Conservation (phyloP, 208 protist species). For the Herpetomonas tarakana region DNA sequence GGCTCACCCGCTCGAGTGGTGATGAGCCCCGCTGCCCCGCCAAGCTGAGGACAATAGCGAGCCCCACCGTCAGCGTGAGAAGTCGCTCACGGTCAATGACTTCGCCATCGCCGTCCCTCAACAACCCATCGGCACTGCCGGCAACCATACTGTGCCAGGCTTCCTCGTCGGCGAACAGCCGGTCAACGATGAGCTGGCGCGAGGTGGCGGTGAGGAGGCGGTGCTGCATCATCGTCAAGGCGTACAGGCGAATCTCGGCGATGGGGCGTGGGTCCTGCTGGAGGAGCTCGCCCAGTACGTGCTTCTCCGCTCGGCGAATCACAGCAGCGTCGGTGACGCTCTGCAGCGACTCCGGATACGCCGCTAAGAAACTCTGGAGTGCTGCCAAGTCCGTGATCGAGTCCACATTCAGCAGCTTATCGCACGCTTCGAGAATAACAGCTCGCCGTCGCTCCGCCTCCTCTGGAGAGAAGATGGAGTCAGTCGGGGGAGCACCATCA, state of each 20-base stretch:
- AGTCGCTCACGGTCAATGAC: neutral
- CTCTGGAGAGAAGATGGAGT: neutral
- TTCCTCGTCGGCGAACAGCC: neutral
- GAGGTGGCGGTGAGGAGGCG: neutral
- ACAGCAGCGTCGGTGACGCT: constrained; percentile 14
- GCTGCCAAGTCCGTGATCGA: constrained; percentile 42
- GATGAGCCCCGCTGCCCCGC: neutral
- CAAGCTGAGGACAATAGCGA: neutral
- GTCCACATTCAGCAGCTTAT: constrained; percentile 59
- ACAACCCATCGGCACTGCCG: too few relatives aligned
- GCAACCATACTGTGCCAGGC: too few relatives aligned
- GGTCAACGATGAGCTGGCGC: neutral
- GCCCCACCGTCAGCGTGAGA: neutral
- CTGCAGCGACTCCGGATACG: constrained; percentile 49
- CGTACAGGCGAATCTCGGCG: neutral
- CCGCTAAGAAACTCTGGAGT: constrained; percentile 46
- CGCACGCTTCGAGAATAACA: constrained; percentile 43
- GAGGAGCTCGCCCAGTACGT: neutral
- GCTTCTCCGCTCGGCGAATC: neutral
- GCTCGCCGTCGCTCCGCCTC: constrained; percentile 15
- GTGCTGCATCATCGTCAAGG: neutral
- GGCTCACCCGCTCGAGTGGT: neutral
- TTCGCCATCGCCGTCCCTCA: too few relatives aligned
- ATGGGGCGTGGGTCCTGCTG: neutral
- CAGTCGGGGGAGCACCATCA: too few relatives aligned